A percentile compares a stretch with the other conserved stretches of the same genome.
These are phyloP conservation scores for Verticillium zaregamsianum DNA, from an alignment of 2,329 filamentous ascomycete genomes.

Conservation along the genomic window DNA sequence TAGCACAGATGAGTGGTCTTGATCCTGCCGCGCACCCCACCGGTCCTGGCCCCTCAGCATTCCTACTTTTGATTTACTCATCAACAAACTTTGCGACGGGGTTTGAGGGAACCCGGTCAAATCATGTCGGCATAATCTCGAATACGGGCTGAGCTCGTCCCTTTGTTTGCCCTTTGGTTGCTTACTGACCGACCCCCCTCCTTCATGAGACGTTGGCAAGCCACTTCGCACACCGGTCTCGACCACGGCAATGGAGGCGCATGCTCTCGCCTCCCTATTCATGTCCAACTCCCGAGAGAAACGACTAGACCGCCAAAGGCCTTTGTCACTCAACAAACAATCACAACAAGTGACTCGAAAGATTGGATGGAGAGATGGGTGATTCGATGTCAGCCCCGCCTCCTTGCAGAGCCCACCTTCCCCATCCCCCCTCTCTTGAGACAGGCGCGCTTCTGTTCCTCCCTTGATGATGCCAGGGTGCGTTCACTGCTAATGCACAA, in stretches of 20 bases:
- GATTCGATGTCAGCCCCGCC: not conserved
- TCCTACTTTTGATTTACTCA: not conserved
- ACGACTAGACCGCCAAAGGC: not conserved
- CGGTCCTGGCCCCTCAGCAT: not conserved
- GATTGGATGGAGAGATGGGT: not conserved
- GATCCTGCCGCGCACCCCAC: not conserved
- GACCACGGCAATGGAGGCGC: not conserved
- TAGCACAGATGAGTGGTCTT: not conserved
- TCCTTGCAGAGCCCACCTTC: not conserved
- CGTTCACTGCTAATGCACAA: not conserved
- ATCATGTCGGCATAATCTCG: not conserved
- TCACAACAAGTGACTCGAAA: not conserved
- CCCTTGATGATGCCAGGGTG: not conserved
- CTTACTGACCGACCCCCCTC: not conserved
- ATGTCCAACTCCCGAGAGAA: not conserved
- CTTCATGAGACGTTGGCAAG: not conserved
- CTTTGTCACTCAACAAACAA: not conserved
- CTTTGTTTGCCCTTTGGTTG: not conserved
- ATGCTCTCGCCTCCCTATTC: not conserved
- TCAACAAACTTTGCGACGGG: not conserved
- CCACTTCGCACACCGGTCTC: not conserved
- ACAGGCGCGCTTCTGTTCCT: not conserved
- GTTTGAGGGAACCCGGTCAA: not conserved
- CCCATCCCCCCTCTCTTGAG: not conserved
- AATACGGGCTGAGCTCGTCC: not conserved